Percentiles rank a stretch among this genome's conserved stretches.
phyloP scores from a whole-genome alignment of 2,329 filamentous ascomycete genomes.

The Mycocentrospora acerina region DNA sequence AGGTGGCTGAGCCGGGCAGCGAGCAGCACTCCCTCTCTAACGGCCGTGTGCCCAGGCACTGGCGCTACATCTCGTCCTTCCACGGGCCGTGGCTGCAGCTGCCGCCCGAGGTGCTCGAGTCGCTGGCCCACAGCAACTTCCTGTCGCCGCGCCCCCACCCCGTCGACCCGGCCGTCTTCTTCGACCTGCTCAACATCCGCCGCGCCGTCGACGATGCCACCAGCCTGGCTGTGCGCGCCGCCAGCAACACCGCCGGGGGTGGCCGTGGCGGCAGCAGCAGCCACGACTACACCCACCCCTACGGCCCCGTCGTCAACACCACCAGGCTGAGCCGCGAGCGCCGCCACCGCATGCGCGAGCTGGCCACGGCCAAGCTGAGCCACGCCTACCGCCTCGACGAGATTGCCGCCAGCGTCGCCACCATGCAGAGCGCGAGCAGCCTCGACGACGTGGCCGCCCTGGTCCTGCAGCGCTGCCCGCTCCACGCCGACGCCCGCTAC shows the following conservation, averaged over 20 bases:
- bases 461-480: conserved; percentile 69
- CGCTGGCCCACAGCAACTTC: conserved; percentile 77
- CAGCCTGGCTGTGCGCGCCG: conserved; percentile 73
- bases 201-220: conserved; percentile 78
- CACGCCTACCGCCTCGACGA: conserved; percentile 80
- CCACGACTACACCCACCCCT: no score
- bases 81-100: conserved; percentile 82
- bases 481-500: conserved; percentile 74
- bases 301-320: conserved; percentile 51
- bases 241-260: no score
- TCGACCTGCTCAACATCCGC: conserved; percentile 81
- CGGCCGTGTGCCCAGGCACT: conserved; percentile 61
- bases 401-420: conserved; percentile 78
- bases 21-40: conserved; percentile 11
- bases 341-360: conserved; percentile 76
- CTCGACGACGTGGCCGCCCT: conserved; percentile 74
- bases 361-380: conserved; percentile 75
- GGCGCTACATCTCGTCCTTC: conserved; percentile 81
- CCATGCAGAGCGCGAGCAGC: conserved; percentile 77
- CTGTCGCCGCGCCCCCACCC: conserved; percentile 73
- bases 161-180: conserved; percentile 78
- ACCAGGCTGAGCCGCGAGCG: conserved; percentile 73
- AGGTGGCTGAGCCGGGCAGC: conserved; percentile 32
- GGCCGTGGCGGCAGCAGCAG: conserved; percentile 54
- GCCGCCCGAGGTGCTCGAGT: conserved; percentile 75